Evolutionary conservation across 2,329 filamentous ascomycete genomes (phyloP).

Genomic region (Beauveria caledonica): DNA sequence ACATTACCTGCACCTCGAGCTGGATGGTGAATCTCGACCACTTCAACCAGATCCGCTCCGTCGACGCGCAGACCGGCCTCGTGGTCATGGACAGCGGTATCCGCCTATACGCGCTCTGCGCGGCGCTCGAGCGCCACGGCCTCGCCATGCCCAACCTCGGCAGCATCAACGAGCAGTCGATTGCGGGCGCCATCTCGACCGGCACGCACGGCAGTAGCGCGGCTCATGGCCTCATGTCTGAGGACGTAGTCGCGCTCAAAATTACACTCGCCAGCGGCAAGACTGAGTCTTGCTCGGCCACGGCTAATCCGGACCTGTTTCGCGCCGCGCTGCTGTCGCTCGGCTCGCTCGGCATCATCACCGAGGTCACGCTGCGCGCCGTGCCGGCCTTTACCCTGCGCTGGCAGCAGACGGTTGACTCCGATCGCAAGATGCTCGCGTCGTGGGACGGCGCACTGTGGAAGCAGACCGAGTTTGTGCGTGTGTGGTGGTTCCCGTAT

Average conservation of each 20-base stretch:
- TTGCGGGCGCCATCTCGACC: conserved; percentile 86
- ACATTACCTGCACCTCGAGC: conserved; percentile 83
- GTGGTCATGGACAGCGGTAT: conserved; percentile 86
- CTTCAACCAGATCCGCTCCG: conserved; percentile 61
- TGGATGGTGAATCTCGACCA: conserved; percentile 94
- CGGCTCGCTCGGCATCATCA: conserved; percentile 83
- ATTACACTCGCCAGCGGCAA: conserved; percentile 77
- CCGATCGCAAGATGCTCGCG: conserved; percentile 59
- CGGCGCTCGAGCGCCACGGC: conserved; percentile 63
- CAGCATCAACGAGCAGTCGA: conserved; percentile 89
- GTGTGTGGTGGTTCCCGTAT: conserved; percentile 98
- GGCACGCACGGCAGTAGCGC: conserved; percentile 89
- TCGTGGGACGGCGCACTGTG: conserved; percentile 70
- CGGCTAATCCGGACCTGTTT: conserved; percentile 70
- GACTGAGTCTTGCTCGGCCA: conserved; percentile 60
- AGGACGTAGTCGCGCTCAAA: conserved; percentile 64
- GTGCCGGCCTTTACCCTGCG: conserved; percentile 74
- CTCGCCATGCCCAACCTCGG: conserved; percentile 87
- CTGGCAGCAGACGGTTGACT: conserved; percentile 74
- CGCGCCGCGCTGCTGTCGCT: conserved; percentile 80
- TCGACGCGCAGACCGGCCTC: conserved; percentile 57
- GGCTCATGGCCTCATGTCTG: conserved; percentile 73
- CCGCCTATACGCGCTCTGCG: conserved; percentile 65
- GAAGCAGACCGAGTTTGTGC: conserved; percentile 78
- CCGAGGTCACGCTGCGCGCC: conserved; percentile 78